phyloP scores from a whole-genome alignment of 495 filamentous ascomycete genomes.

The Neurospora sp. region DNA sequence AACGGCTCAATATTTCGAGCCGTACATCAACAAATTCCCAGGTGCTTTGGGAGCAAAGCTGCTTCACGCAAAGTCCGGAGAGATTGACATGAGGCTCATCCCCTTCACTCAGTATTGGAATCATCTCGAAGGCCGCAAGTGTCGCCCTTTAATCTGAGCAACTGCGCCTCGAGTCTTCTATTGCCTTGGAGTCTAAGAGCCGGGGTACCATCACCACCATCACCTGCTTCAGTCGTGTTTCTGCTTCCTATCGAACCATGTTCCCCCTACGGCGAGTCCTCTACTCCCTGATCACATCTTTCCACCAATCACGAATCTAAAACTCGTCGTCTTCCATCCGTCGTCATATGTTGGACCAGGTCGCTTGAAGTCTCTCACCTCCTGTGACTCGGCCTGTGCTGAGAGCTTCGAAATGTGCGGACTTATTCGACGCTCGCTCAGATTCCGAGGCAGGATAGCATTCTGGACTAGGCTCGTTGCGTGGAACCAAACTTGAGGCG shows the following conservation, averaged over 20 bases:
- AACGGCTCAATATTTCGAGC: neutral
- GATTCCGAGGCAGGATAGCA: neutral
- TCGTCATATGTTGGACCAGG: neutral
- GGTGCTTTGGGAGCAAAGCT: neutral
- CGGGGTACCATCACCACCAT: neutral
- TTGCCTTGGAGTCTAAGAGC: neutral
- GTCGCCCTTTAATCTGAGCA: neutral
- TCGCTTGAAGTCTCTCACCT: neutral
- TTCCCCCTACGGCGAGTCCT: neutral
- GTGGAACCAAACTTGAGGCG: neutral
- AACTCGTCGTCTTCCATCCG: neutral
- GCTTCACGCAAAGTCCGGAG: neutral
- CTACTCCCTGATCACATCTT: neutral
- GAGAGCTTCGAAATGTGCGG: neutral
- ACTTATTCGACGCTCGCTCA: neutral
- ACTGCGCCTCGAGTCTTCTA: neutral
- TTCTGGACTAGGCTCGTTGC: neutral
- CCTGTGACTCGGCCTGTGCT: neutral
- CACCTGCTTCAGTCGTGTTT: neutral
- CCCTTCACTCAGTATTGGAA: neutral
- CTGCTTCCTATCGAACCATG: neutral
- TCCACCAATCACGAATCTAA: neutral
- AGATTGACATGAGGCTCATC: neutral
- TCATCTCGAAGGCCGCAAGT: neutral
- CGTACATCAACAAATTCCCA: neutral